Base-by-base conservation (phyloP, 1,139 yeast genomes). In the Taphrina populina region DNA sequence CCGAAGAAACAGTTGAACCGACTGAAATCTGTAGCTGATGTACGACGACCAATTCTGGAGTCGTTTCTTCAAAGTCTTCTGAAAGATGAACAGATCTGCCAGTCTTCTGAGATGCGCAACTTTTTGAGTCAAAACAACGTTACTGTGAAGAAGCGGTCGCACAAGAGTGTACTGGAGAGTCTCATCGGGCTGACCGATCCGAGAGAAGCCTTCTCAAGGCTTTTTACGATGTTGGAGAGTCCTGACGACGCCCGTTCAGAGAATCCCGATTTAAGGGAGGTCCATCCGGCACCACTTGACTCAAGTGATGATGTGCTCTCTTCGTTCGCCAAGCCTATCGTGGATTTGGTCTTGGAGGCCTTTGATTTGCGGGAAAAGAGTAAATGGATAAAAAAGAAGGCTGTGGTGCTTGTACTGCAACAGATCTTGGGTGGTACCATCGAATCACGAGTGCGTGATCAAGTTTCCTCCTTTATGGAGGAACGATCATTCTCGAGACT, bases 381-480 rank as follows among this genome's bases (percentile, higher is more conserved):
- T 55, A 68, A 68, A 58, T 88, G 96, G 95, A 70, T 88, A 1
- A 72, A 95, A 56, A 96, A 96, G 0, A 74, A 90, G 49, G 96
- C 96, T 0, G 74, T 88, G 3, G 76, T 88, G 36, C 82, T 88
- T 2, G 80, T 90, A 2, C 72, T 88, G 40, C 96, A 88, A 67
- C 96, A 88, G 67, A 69, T 90, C 1, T 76, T 90, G 54, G 96
- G 96, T 0, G 87, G 95, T 2, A 84, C 96, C 0, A 83, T 88
- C 57, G 96, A 90, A 65, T 27, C 39, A 3, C 36, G 54, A 23
- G 33, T 49, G 2, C 37, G 54, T 8, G 54, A 49, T 39, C 36
- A 23, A n/a, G 46, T 39, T 15, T n/a, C 17, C 5, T 29, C 43
- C 21, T 11, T 37, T 11, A 13, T 26, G 26, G 39, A 19, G 32